Conservation (phyloP, 371 early-diverging fungal genomes). For the Actinomortierella ambigua region DNA sequence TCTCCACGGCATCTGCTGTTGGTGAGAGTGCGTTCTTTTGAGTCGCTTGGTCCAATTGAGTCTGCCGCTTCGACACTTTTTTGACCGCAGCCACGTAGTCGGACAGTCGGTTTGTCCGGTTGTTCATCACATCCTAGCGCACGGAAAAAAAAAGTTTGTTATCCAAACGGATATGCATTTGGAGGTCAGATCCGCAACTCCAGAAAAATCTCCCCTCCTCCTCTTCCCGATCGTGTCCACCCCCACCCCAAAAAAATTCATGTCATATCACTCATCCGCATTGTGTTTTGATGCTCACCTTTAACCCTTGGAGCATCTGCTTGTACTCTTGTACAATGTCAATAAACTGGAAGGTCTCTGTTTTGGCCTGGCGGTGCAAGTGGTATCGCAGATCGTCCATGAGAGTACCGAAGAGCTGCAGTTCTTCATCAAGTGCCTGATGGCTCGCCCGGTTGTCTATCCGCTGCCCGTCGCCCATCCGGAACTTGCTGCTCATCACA, state of each 20-base stretch:
- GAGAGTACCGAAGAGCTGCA: constrained; percentile 64
- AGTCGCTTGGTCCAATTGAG: constrained; percentile 52
- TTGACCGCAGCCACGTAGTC: constrained; percentile 63
- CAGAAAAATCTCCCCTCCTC: no score
- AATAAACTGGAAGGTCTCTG: constrained; percentile 59
- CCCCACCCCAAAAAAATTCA: not conserved
- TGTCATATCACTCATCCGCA: not conserved
- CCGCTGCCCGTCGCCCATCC: constrained; percentile 57
- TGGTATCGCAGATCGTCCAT: constrained; percentile 62
- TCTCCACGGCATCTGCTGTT: constrained; percentile 52
- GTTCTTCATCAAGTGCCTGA: constrained; percentile 56
- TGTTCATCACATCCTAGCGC: constrained; percentile 56
- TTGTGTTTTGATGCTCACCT: constrained; percentile 41
- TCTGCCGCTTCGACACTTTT: constrained; percentile 52
- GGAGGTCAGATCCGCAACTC: no score
- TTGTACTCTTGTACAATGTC: constrained; percentile 66
- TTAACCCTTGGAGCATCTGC: constrained; percentile 57
- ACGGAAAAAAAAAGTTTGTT: constrained; percentile 1
- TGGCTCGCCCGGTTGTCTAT: constrained; percentile 54
- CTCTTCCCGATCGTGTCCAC: no score
- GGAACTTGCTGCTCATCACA: constrained; percentile 63
- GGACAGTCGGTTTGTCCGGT: constrained; percentile 57
- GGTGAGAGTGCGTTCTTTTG: constrained; percentile 46
- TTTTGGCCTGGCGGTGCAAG: constrained; percentile 58
- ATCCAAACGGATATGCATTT: not conserved